Evolutionary conservation across 1,284 basidiomycete genomes (phyloP).

Genomic region (Apiotrichum sp.): DNA sequence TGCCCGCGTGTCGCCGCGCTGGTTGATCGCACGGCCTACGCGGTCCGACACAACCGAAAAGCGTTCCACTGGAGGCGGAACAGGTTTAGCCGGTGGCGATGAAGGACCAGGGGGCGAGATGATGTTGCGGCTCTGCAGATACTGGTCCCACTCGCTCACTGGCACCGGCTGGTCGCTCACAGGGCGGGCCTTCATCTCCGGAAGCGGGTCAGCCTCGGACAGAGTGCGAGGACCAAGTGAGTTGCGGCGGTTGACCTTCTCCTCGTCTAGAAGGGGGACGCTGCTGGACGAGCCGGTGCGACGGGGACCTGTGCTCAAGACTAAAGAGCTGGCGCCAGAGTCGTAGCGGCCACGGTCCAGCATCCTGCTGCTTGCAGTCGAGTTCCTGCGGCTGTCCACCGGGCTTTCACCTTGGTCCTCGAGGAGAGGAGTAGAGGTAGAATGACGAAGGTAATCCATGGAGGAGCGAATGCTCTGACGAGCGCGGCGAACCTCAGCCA

Average conservation of each 20-base stretch:
- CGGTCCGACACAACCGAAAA: slow-evolving; percentile 10
- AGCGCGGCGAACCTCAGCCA: slow-evolving; percentile 41
- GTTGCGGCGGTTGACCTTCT: not conserved
- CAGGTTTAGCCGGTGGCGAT: not conserved
- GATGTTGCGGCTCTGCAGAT: slow-evolving; percentile 33
- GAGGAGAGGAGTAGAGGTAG: not conserved
- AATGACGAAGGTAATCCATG: slow-evolving; percentile 32
- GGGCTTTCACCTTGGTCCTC: too few relatives aligned
- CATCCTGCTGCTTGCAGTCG: slow-evolving; percentile 1
- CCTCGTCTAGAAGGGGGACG: slow-evolving; percentile 1
- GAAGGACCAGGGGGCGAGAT: slow-evolving; percentile 22
- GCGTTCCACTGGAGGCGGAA: not conserved
- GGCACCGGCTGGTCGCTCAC: not conserved
- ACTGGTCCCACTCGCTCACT: slow-evolving; percentile 37
- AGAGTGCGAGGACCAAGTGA: slow-evolving; percentile 4
- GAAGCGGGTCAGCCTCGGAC: not conserved
- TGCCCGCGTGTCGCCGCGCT: slow-evolving; percentile 2
- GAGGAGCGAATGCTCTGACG: slow-evolving; percentile 35
- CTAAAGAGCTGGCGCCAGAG: slow-evolving; percentile 2
- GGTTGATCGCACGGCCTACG: slow-evolving; percentile 9
- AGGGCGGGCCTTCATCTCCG: not conserved
- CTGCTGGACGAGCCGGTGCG: not conserved
- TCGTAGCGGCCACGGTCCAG: slow-evolving; percentile 4
- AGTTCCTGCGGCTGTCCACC: slow-evolving; percentile 7
- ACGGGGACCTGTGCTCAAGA: not conserved